A percentile compares a stretch with the other conserved stretches of the same genome.
Conservation (phyloP, 2,329 filamentous ascomycete species). For the Claviceps sp. region DNA sequence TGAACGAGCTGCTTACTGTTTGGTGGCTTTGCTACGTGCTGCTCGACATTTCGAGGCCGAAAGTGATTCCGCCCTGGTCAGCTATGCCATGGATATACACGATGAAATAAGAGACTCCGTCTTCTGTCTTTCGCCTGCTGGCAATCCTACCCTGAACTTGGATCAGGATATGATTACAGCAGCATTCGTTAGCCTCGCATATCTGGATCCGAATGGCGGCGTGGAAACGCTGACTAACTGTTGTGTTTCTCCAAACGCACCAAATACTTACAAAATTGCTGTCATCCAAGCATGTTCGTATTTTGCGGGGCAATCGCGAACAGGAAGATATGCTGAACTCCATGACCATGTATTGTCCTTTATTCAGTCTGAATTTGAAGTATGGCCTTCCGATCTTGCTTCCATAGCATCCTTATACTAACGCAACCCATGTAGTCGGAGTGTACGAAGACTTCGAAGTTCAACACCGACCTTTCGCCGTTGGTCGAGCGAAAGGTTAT, state of each 20-base stretch:
- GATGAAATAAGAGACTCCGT: conserved; percentile 54
- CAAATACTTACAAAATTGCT: conserved; percentile 47
- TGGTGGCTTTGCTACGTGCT: conserved; percentile 47
- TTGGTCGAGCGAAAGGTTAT: conserved; percentile 23
- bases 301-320: conserved; percentile 40
- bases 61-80: conserved; percentile 49
- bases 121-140: conserved; percentile 38
- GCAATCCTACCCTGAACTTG: conserved; percentile 35
- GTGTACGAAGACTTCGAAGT: conserved; percentile 5
- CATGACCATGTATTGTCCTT: conserved; percentile 43
- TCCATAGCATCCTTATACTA: neutral
- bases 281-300: conserved; percentile 49
- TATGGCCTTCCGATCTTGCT: neutral
- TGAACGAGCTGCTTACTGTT: conserved; percentile 52
- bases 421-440: conserved; percentile 1
- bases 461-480: conserved; percentile 13
- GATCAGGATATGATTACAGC: conserved; percentile 54
- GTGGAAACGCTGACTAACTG: conserved; percentile 41
- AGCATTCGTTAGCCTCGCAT: conserved; percentile 49
- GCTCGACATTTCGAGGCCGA: conserved; percentile 51
- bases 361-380: conserved; percentile 21
- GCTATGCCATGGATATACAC: conserved; percentile 56
- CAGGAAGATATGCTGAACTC: conserved; percentile 37
- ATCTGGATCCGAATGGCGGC: conserved; percentile 46
- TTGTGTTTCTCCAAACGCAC: conserved; percentile 44